Evolutionary conservation across 2,329 filamentous ascomycete species (phyloP).

Genomic region (Stagonosporopsis tanaceti): DNA sequence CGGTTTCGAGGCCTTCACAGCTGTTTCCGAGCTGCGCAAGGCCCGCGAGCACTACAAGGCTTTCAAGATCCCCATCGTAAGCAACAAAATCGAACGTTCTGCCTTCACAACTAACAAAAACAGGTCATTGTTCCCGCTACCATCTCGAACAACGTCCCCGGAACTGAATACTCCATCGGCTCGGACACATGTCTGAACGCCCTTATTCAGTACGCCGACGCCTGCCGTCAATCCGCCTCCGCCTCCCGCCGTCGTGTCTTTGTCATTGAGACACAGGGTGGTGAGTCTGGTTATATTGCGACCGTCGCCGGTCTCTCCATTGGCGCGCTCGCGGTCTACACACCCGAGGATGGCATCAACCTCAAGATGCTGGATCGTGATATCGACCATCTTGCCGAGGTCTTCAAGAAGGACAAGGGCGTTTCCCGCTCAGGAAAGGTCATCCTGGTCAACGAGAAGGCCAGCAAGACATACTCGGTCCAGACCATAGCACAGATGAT

Average conservation of each 20-base stretch:
- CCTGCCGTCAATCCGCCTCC: slow-evolving; percentile 95
- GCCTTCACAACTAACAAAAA: slow-evolving; percentile 13
- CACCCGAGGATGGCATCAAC: slow-evolving; percentile 93
- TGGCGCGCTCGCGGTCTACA: slow-evolving; percentile 92
- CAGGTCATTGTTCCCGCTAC: slow-evolving; percentile 92
- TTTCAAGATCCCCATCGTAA: slow-evolving; percentile 85
- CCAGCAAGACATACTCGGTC: slow-evolving; percentile 86
- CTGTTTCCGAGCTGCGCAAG: slow-evolving; percentile 84
- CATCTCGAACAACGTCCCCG: slow-evolving; percentile 97
- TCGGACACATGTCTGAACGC: slow-evolving; percentile 98
- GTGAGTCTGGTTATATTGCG: slow-evolving; percentile 91
- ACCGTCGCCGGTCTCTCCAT: slow-evolving; percentile 91
- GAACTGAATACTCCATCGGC: slow-evolving; percentile 95
- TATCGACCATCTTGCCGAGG: slow-evolving; percentile 85
- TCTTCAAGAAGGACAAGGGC: slow-evolving; percentile 85
- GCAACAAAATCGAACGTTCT: neutral
- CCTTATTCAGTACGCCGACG: slow-evolving; percentile 93
- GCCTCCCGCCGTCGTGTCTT: slow-evolving; percentile 93
- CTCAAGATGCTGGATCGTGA: slow-evolving; percentile 92
- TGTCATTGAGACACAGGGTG: slow-evolving; percentile 97
- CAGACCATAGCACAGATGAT: slow-evolving; percentile 96
- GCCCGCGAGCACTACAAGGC: slow-evolving; percentile 79
- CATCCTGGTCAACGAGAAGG: slow-evolving; percentile 96
- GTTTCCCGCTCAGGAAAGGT: slow-evolving; percentile 90
- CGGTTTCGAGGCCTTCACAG: slow-evolving; percentile 96